Evolutionary conservation across 202 grass and related monocot species (phyloP), one percentile per base, ranked within the genome.

Genomic region (Carex sylvatica): DNA sequence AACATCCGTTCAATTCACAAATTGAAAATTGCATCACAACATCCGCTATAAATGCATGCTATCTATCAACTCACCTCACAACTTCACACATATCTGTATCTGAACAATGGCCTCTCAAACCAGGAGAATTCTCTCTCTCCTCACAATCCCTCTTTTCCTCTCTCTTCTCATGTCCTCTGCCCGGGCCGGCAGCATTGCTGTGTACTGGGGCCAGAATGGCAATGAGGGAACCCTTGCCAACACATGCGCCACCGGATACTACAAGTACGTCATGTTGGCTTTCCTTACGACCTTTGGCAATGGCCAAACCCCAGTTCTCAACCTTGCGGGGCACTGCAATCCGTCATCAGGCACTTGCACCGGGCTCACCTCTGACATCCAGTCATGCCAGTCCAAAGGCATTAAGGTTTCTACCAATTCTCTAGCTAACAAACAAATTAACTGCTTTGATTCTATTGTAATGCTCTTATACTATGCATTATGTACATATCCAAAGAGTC

Each of bases 171-270:
- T 61, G 0, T 74, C 79, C 1, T 75, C 46, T 3, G 70, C 88
- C 79, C 74, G 81, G 1, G 90, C 82, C 70, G 90, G 93, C 12
- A 30, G 49, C 24, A 92, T 92, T 74, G 68, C 90, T 5, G 31
- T 92, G 9, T 95, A 92, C 75, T 95, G 88, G 93, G 90, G 90
- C 15, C 88, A 92, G 86, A 91, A 92, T 63, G 65, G 54, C 70
- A 79, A 82, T 0, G 93, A 95, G 59, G 93, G 74, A 10, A 80
- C 88, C 11, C 67, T 92, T 65, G 83, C 84, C 2, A 24, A 61
- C 10, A 83, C 92, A 5, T 94, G 92, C 63, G 86, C 80, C 42
- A 90, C 86, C 3, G 81, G 88, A 23, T 82, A 82, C 70, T 95
- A 95, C 66, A n/a, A 85, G 78, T 92, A 82, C 30, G 79, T 94